Evolutionary conservation across 345 rosid species (phyloP).

Genomic region (Stellera chamaejasme): DNA sequence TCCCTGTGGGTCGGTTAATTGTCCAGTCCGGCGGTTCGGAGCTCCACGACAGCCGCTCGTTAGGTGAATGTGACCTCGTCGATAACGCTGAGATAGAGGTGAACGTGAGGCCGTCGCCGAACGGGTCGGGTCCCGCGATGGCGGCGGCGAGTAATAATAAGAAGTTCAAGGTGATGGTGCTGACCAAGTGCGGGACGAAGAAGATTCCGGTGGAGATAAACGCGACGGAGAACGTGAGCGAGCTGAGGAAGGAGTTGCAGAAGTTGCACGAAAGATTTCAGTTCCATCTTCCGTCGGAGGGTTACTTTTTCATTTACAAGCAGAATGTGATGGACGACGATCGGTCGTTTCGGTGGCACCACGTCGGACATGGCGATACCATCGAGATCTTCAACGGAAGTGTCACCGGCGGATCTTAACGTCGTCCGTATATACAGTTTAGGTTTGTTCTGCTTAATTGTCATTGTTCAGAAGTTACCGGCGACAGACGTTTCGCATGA

Average conservation of each 20-base stretch:
- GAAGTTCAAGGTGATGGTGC: constrained; percentile 58
- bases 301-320: constrained; percentile 61
- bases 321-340: constrained; percentile 84
- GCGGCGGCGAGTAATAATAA: constrained; percentile 7
- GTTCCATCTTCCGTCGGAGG: constrained; percentile 58
- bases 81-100: constrained; percentile 30
- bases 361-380: constrained; percentile 47
- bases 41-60: constrained; percentile 24
- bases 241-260: constrained; percentile 55
- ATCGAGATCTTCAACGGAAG: constrained; percentile 59
- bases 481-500: too few species aligned
- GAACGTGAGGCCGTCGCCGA: constrained; percentile 22
- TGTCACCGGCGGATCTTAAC: constrained; percentile 27
- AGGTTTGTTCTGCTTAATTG: too few species aligned
- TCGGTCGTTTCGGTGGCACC: constrained; percentile 70
- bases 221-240: constrained; percentile 53
- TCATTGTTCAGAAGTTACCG: too few species aligned
- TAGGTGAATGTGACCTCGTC: constrained; percentile 22
- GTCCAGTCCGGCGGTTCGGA: constrained; percentile 25
- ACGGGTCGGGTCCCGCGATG: constrained; percentile 16
- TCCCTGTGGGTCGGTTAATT: constrained; percentile 19
- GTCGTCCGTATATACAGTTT: background rate
- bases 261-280: constrained; percentile 48
- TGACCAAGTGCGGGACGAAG: constrained; percentile 46
- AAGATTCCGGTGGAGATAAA: constrained; percentile 62